Evolutionary conservation across 805 yeast genomes (phyloP).

Genomic region (Ogataea saltuana): DNA sequence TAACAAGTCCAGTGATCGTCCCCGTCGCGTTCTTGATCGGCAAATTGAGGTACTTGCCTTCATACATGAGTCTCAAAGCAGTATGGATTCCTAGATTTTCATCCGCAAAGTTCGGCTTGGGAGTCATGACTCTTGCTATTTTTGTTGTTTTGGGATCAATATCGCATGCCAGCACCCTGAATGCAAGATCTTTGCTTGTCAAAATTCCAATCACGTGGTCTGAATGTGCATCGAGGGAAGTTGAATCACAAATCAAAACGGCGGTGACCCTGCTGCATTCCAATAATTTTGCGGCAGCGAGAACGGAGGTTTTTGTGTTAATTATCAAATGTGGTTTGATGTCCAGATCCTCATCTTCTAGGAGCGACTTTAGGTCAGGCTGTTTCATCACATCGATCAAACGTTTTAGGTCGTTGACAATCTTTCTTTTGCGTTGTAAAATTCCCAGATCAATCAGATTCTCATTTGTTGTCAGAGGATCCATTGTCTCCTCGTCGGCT

Average conservation of each 20-base stretch:
- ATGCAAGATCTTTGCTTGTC: slow-evolving; percentile 47
- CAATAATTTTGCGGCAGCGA: slow-evolving; percentile 43
- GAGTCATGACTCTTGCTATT: slow-evolving; percentile 45
- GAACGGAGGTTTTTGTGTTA: slow-evolving; percentile 39
- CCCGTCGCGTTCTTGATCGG: slow-evolving; percentile 39
- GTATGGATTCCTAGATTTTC: slow-evolving; percentile 41
- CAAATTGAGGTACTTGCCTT: slow-evolving; percentile 45
- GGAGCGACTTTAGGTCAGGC: slow-evolving; percentile 39
- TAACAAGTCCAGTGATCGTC: slow-evolving; percentile 42
- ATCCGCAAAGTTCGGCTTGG: slow-evolving; percentile 47
- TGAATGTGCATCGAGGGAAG: slow-evolving; percentile 20
- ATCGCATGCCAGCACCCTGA: slow-evolving; percentile 40
- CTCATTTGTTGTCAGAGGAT: slow-evolving; percentile 23
- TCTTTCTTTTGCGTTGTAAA: slow-evolving; percentile 28
- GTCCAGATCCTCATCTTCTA: slow-evolving; percentile 29
- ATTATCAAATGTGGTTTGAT: slow-evolving; percentile 37
- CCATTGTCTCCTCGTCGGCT: slow-evolving; percentile 20
- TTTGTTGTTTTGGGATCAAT: slow-evolving; percentile 39
- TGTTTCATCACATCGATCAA: slow-evolving; percentile 43
- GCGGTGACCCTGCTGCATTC: slow-evolving; percentile 42
- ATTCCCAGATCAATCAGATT: slow-evolving; percentile 30
- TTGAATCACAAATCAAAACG: slow-evolving; percentile 38
- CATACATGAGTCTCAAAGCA: slow-evolving; percentile 48
- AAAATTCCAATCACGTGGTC: slow-evolving; percentile 45
- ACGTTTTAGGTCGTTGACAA: slow-evolving; percentile 37